Percentiles rank a stretch among this genome's conserved stretches.
phyloP scores from a whole-genome alignment of 176 grass and related monocot genomes.

The Avena atlantica region DNA sequence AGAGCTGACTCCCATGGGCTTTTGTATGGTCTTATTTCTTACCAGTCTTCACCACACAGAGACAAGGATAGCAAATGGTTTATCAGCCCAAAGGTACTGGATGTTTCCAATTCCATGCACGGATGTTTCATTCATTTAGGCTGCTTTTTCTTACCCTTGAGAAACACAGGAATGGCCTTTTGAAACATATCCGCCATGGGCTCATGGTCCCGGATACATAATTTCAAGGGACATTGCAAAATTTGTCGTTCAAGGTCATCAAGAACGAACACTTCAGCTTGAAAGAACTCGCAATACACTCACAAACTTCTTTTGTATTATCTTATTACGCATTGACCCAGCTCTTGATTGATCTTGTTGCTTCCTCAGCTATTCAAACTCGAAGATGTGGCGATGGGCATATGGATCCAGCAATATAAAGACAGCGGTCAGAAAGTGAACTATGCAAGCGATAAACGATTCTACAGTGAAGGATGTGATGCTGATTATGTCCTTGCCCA shows the following conservation, averaged over 20 bases:
- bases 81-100: conserved; percentile 79
- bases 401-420: conserved; percentile 89
- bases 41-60: conserved; percentile 81
- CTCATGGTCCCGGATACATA: conserved; percentile 94
- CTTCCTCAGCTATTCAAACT: conserved; percentile 91
- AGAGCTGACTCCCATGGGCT: conserved; percentile 54
- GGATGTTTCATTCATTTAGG: conserved; percentile 1
- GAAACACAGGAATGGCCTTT: conserved; percentile 73
- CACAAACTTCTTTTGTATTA: not conserved
- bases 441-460: conserved; percentile 69
- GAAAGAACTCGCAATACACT: not conserved
- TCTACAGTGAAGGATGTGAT: conserved; percentile 85
- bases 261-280: conserved; percentile 78
- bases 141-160: conserved; percentile 38
- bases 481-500: conserved; percentile 83
- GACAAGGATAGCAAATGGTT: conserved; percentile 93
- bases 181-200: conserved; percentile 81
- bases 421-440: conserved; percentile 69
- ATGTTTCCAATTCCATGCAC: conserved; percentile 6
- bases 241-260: conserved; percentile 76
- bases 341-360: conserved; percentile 8
- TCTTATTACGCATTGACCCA: not conserved
- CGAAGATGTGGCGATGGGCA: conserved; percentile 93
- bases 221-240: conserved; percentile 83
- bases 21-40: conserved; percentile 91